Percentiles rank a stretch among this genome's conserved stretches.
These are phyloP conservation scores for Boletellus deceptivus DNA, from an alignment of 1,284 basidiomycete species.

Conservation along the genomic window DNA sequence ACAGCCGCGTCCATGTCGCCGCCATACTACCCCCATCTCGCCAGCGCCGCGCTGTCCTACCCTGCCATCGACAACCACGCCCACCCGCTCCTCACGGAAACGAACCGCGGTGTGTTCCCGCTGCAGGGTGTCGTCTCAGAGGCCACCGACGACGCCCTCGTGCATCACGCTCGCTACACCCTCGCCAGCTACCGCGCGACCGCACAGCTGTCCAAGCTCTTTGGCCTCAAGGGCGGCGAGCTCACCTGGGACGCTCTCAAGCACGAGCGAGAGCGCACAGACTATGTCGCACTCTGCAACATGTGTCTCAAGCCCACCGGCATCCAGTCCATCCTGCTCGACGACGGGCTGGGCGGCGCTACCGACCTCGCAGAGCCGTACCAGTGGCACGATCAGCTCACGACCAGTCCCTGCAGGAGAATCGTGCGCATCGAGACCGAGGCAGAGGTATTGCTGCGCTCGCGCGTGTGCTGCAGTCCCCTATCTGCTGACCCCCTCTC, in stretches of 20 bases:
- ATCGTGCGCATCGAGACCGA: constrained; percentile 66
- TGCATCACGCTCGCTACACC: constrained; percentile 51
- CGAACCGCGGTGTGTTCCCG: constrained; percentile 45
- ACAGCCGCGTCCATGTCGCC: neutral
- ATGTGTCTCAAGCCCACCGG: constrained; percentile 49
- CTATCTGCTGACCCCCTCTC: constrained; percentile 5
- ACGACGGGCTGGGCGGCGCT: constrained; percentile 61
- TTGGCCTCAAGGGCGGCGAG: constrained; percentile 37
- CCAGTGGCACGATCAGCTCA: constrained; percentile 62
- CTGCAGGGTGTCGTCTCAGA: constrained; percentile 68
- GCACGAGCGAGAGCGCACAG: constrained; percentile 37
- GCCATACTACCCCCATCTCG: constrained; percentile 36
- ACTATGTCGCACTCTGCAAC: constrained; percentile 57
- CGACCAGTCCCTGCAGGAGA: constrained; percentile 48
- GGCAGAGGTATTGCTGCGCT: constrained; percentile 51
- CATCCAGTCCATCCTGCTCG: constrained; percentile 66
- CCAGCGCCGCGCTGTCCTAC: constrained; percentile 32
- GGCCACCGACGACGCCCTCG: constrained; percentile 51
- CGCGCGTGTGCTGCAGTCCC: neutral
- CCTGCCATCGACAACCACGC: constrained; percentile 74
- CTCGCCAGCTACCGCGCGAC: constrained; percentile 59
- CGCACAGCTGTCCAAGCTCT: constrained; percentile 50
- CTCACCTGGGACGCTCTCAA: constrained; percentile 61
- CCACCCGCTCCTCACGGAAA: constrained; percentile 59
- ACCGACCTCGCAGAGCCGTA: constrained; percentile 49